A percentile compares a stretch with the other conserved stretches of the same genome.
These are phyloP conservation scores for Rugonectria rugulosa DNA, from an alignment of 2,329 filamentous ascomycete genomes.

Conservation along the genomic window DNA sequence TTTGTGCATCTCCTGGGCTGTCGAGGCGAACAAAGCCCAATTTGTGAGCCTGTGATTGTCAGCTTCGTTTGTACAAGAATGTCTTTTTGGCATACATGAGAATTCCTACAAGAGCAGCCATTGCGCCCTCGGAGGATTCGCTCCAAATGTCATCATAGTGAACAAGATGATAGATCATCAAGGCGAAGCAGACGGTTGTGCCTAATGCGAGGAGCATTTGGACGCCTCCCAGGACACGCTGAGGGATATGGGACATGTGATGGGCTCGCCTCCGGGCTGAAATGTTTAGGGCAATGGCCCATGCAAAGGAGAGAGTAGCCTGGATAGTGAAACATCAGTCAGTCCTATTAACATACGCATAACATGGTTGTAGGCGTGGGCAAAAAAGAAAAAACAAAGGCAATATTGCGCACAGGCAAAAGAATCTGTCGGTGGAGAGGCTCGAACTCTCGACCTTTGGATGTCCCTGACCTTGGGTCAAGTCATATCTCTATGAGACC, in stretches of 20 bases:
- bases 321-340: slow-evolving; percentile 1
- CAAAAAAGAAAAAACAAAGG: too few species aligned
- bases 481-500: slow-evolving; percentile 22
- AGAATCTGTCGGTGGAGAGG: slow-evolving; percentile 21
- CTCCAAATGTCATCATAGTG: slow-evolving; percentile 24
- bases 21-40: slow-evolving; percentile 31
- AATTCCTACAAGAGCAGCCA: slow-evolving; percentile 34
- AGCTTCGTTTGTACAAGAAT: not conserved
- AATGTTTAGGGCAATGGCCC: slow-evolving; percentile 33
- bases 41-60: slow-evolving; percentile 23
- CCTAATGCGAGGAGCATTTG: slow-evolving; percentile 36
- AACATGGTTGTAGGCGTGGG: too few species aligned
- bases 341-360: not conserved
- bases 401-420: slow-evolving; percentile 2
- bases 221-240: slow-evolving; percentile 21
- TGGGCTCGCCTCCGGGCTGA: slow-evolving; percentile 29
- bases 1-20: slow-evolving; percentile 21
- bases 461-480: slow-evolving; percentile 20
- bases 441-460: slow-evolving; percentile 25
- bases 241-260: slow-evolving; percentile 30
- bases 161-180: slow-evolving; percentile 32
- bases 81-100: slow-evolving; percentile 28
- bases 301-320: slow-evolving; percentile 28
- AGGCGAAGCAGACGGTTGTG: slow-evolving; percentile 29
- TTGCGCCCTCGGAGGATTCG: slow-evolving; percentile 25